These are phyloP conservation scores for Ganoderma sp. DNA, from an alignment of 1,284 basidiomycete species.

Conservation along the genomic window DNA sequence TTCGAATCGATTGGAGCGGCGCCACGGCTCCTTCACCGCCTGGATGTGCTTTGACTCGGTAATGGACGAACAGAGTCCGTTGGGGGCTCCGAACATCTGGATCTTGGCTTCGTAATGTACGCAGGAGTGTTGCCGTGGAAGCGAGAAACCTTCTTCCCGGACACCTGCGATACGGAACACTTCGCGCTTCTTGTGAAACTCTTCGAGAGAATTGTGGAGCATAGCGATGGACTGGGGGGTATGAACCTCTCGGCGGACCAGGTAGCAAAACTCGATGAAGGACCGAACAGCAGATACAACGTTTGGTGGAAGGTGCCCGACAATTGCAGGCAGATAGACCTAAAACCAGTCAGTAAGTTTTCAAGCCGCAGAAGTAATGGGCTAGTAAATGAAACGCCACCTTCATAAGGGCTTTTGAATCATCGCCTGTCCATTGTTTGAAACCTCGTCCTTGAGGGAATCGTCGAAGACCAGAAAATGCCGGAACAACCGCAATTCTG, in stretches of 20 bases:
- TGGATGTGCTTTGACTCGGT: conserved; percentile 33
- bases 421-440: conserved; percentile 37
- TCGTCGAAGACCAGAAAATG: conserved; percentile 28
- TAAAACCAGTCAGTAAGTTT: background rate
- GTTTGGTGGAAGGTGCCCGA: conserved; percentile 21
- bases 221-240: conserved; percentile 10
- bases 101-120: conserved; percentile 24
- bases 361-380: background rate
- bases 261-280: conserved; percentile 30
- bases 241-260: conserved; percentile 12
- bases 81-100: conserved; percentile 23
- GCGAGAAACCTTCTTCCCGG: conserved; percentile 21
- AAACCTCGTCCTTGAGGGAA: conserved; percentile 33
- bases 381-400: conserved; percentile 5
- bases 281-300: conserved; percentile 17
- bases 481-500: conserved; percentile 25
- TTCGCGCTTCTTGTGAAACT: background rate
- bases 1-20: conserved; percentile 25
- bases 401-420: conserved; percentile 35
- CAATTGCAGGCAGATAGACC: conserved; percentile 30
- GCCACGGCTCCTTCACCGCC: conserved; percentile 35
- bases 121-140: conserved; percentile 29
- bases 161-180: conserved; percentile 3
- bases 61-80: conserved; percentile 33
- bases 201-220: background rate